These are phyloP conservation scores for Rhizopus sp. DNA, from an alignment of 371 early-diverging fungal species.

Conservation along the genomic window DNA sequence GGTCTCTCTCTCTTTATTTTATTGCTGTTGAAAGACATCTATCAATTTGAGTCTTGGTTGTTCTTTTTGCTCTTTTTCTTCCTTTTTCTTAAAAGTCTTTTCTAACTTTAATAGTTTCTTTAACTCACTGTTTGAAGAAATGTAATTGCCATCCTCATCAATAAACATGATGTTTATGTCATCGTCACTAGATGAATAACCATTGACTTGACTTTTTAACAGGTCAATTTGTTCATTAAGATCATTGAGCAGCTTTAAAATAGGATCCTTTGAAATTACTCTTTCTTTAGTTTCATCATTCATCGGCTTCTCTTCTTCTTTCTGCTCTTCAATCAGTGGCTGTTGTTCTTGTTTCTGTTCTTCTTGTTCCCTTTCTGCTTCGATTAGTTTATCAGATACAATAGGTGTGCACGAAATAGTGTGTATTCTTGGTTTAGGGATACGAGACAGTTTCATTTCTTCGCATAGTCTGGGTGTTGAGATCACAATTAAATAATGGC, in stretches of 20 bases:
- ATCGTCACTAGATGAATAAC: too few relatives aligned
- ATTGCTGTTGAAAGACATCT: neutral
- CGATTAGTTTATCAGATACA: constrained; percentile 52
- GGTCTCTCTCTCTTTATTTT: neutral
- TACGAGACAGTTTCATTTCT: constrained; percentile 58
- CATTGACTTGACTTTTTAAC: constrained; percentile 21
- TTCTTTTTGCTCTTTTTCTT: constrained; percentile 20
- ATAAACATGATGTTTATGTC: neutral
- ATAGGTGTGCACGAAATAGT: constrained; percentile 64
- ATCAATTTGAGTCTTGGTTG: neutral
- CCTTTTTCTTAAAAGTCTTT: constrained; percentile 5
- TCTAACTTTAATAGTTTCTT: neutral
- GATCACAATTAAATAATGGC: constrained; percentile 72
- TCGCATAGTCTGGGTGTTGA: constrained; percentile 72
- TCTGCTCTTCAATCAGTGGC: constrained; percentile 5
- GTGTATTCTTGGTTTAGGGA: constrained; percentile 47
- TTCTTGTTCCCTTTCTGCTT: constrained; percentile 16
- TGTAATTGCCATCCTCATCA: neutral
- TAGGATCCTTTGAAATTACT: neutral
- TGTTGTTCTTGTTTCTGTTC: constrained; percentile 8
- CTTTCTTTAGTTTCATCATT: constrained; percentile 4
- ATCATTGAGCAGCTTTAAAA: constrained; percentile 26
- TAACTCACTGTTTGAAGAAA: neutral
- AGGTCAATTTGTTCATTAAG: constrained; percentile 33
- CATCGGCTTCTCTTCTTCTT: neutral